Conservation (phyloP, 108 stramenopile species). For the Cyclotella kingstonii region DNA sequence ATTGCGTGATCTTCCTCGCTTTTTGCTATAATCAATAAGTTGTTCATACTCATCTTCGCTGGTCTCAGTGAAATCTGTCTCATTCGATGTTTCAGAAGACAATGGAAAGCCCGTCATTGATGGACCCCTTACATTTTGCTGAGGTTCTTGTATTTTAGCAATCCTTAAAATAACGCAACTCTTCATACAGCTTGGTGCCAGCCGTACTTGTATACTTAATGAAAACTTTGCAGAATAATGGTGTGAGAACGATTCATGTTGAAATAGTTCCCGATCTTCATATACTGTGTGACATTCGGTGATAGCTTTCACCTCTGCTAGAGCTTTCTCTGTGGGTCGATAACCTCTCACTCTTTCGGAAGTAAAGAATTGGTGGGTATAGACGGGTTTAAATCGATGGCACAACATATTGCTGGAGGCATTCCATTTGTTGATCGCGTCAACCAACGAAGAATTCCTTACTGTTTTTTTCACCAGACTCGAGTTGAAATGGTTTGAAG, state of each 20-base stretch:
- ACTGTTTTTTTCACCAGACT: neutral
- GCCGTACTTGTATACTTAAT: constrained; percentile 15
- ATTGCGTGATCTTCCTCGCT: no score
- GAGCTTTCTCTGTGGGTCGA: constrained; percentile 19
- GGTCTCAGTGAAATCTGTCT: no score
- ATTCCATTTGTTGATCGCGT: constrained; percentile 6
- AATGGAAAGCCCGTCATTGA: neutral
- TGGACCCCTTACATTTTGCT: neutral
- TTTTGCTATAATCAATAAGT: no score
- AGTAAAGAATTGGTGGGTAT: constrained; percentile 38
- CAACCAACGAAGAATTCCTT: neutral
- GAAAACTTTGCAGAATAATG: constrained; percentile 12
- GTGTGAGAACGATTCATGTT: constrained; percentile 27
- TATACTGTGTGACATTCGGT: neutral
- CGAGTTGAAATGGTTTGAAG: neutral
- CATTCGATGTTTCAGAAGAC: neutral
- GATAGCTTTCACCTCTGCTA: constrained; percentile 14
- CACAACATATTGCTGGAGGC: neutral
- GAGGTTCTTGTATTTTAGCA: neutral
- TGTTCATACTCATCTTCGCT: no score
- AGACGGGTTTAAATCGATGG: constrained; percentile 35
- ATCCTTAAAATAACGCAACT: constrained; percentile 22
- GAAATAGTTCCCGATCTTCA: neutral
- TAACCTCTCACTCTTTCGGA: constrained; percentile 31
- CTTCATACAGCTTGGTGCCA: constrained; percentile 35